Percentiles rank a stretch among this genome's conserved stretches.
Evolutionary conservation across 495 filamentous ascomycete species (phyloP).

Genomic region (Staphylotrichum tortipilum): DNA sequence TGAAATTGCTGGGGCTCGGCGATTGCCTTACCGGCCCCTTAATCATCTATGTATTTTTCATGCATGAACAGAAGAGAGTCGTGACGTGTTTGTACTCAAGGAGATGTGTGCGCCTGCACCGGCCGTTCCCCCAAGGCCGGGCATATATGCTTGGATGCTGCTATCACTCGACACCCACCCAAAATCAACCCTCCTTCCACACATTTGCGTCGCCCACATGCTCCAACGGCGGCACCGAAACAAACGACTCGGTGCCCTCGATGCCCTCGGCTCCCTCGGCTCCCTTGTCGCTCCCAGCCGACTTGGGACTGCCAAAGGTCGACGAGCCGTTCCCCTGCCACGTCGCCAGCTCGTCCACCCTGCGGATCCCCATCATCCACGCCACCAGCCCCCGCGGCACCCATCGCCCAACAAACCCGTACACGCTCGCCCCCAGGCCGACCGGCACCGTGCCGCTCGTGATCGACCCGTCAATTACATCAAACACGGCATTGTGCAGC

Average conservation of each 20-base stretch:
- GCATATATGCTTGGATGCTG: too few species aligned
- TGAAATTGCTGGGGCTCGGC: not conserved
- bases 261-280: not conserved
- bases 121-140: not conserved
- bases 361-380: conserved; percentile 78
- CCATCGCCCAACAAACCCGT: conserved; percentile 80
- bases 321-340: conserved; percentile 27
- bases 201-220: conserved; percentile 30
- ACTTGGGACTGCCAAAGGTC: conserved; percentile 19
- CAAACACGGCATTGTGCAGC: conserved; percentile 79
- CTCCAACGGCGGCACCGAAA: conserved; percentile 23
- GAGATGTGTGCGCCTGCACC: conserved; percentile 4
- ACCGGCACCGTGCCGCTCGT: conserved; percentile 55
- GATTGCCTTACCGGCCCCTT: not conserved
- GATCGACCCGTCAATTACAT: conserved; percentile 54
- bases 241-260: conserved; percentile 16
- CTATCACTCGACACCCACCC: too few species aligned
- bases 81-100: conserved; percentile 4
- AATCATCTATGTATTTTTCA: not conserved
- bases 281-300: conserved; percentile 13
- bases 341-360: conserved; percentile 40
- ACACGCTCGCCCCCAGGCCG: conserved; percentile 70
- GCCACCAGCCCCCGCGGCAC: conserved; percentile 68
- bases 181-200: conserved; percentile 26
- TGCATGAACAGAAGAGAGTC: not conserved